Evolutionary conservation across 257 asterid genomes (phyloP).

Genomic region (Linderniella brevidens): DNA sequence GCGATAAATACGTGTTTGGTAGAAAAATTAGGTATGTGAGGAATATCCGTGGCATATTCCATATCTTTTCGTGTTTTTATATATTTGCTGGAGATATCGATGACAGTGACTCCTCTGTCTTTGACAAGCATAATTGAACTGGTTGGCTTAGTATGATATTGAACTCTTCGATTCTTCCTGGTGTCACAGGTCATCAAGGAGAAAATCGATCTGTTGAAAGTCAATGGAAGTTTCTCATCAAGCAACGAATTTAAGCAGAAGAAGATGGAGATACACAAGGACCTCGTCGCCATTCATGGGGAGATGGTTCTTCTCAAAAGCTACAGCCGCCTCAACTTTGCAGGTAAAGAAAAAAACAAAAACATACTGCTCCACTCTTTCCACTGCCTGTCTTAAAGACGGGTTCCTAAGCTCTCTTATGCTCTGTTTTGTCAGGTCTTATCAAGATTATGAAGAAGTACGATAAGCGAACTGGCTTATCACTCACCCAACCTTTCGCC

Average conservation of each 20-base stretch:
- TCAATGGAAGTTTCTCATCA: slow-evolving; percentile 14
- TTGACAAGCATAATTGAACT: too few relatives aligned
- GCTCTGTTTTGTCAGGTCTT: slow-evolving; percentile 31
- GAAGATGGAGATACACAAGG: slow-evolving; percentile 56
- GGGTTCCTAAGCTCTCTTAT: background rate
- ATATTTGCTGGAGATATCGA: too few relatives aligned
- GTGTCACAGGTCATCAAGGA: slow-evolving; percentile 55
- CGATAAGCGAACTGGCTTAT: slow-evolving; percentile 76
- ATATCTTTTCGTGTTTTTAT: background rate
- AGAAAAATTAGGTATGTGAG: slow-evolving; percentile 14
- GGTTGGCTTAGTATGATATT: too few relatives aligned
- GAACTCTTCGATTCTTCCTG: slow-evolving; percentile 15
- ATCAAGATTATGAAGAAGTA: slow-evolving; percentile 84
- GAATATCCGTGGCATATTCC: slow-evolving; percentile 34
- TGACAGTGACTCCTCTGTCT: background rate
- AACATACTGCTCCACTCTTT: background rate
- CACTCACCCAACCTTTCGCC: slow-evolving; percentile 54
- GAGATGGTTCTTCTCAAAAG: slow-evolving; percentile 87
- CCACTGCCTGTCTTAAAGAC: background rate
- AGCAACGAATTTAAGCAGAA: slow-evolving; percentile 42
- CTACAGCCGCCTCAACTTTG: slow-evolving; percentile 87
- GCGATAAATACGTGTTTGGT: slow-evolving; percentile 8
- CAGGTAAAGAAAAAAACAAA: slow-evolving; percentile 31
- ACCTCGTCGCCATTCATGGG: slow-evolving; percentile 77
- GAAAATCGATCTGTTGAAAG: slow-evolving; percentile 44